phyloP scores from a whole-genome alignment of 768 basidiomycete species.

The Pleurotus eryngii region DNA sequence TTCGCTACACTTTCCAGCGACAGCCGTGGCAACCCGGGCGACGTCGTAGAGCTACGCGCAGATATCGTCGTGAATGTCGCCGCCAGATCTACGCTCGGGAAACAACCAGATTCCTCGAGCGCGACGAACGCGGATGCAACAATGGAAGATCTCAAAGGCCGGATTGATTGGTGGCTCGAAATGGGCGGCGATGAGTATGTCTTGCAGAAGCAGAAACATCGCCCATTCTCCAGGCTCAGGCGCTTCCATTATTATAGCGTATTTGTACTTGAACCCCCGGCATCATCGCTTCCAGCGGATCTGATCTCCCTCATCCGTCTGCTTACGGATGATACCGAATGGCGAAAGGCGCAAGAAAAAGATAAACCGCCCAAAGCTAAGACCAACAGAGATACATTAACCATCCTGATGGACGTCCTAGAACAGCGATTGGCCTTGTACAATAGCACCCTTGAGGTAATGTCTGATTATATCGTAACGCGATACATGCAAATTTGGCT shows the following conservation, averaged over 20 bases:
- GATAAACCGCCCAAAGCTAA: slow-evolving; percentile 75
- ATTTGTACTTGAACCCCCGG: slow-evolving; percentile 47
- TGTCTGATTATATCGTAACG: slow-evolving; percentile 2
- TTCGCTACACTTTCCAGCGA: background rate
- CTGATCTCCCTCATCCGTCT: slow-evolving; percentile 66
- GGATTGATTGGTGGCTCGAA: slow-evolving; percentile 94
- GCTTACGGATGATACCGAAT: slow-evolving; percentile 56
- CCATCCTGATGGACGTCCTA: slow-evolving; percentile 47
- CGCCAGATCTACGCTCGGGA: background rate
- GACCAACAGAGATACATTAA: slow-evolving; percentile 43
- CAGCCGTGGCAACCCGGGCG: slow-evolving; percentile 55
- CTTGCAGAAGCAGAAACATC: background rate
- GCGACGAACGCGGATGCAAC: slow-evolving; percentile 11
- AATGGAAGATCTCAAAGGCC: slow-evolving; percentile 34
- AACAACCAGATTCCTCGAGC: background rate
- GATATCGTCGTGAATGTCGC: slow-evolving; percentile 57
- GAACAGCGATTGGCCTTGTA: slow-evolving; percentile 51
- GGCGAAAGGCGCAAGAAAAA: slow-evolving; percentile 56
- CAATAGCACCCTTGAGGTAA: slow-evolving; percentile 55
- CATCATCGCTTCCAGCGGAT: slow-evolving; percentile 48
- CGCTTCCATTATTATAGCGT: slow-evolving; percentile 32
- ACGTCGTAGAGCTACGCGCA: slow-evolving; percentile 75
- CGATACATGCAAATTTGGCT: background rate
- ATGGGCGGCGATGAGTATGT: slow-evolving; percentile 86
- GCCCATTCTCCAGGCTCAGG: background rate